Base-by-base conservation (phyloP, 176 grass and related monocot genomes). In the Rhynchospora tenuis region DNA sequence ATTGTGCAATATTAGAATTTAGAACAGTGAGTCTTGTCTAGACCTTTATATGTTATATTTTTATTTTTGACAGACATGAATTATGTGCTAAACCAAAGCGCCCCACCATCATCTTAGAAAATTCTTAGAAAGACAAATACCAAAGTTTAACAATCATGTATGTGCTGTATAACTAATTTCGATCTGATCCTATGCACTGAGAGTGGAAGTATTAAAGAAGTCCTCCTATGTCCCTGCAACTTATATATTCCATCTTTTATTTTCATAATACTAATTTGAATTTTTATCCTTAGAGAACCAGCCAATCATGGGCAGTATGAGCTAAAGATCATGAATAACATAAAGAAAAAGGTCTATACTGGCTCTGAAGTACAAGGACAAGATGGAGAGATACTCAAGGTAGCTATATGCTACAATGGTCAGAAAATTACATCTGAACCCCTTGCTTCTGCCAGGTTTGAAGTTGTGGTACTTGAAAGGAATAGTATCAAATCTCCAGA, bases 301-400 rank as follows among this genome's bases (percentile, higher is more conserved):
- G 62, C 24, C 28, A 9, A 5, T 29, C 9, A 12, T 29, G 61
- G 9, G 7, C 22, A 9, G 23, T 64, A 29, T 13, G 24, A 64
- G 28, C 0, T 64, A 29, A 64, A 10, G 62, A 23, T 64, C 7
- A 23, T 64, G 3, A 24, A 24, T 29, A 28, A 7, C 62, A 64
- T 64, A 11, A 10, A 13, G 13, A 9, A 64, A 64, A 1, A 7
- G 24, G 24, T 78, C n/a, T 78, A 56, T 52, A 78, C 48, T 0
- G 22, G 22, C 7, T 28, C 45, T 12, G 9, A 78, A 8, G 14
- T 78, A 16, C 2, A 29, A 14, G 73, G 47, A 15, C 4, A 78
- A 13, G 52, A 78, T 27, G 73, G 73, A 4, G 19, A 78, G 52
- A 44, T n/a, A 55, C 46, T 57, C 73, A 78, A 78, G n/a, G 73